Percentiles rank a stretch among this genome's conserved stretches.
These are phyloP conservation scores for Terfezia boudieri DNA, from an alignment of 495 filamentous ascomycete species.

Conservation along the genomic window DNA sequence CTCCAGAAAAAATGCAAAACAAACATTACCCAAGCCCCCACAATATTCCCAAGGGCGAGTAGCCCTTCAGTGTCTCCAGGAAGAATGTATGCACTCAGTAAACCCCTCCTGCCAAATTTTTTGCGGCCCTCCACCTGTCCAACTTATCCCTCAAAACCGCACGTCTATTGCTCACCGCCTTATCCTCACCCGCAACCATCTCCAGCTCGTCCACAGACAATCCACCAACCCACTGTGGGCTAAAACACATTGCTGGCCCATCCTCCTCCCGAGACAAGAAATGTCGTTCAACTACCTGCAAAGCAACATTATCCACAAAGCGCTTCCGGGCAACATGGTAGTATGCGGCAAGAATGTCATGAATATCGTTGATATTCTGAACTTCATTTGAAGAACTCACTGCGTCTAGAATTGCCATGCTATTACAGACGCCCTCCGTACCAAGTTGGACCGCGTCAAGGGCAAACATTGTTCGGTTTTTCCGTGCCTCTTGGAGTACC, in stretches of 20 bases:
- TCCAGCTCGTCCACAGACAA: constrained; percentile 22
- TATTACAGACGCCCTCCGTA: not conserved
- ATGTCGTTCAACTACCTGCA: constrained; percentile 22
- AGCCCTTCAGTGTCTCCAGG: no score
- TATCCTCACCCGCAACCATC: constrained; percentile 28
- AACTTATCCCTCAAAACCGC: constrained; percentile 22
- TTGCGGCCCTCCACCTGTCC: constrained; percentile 22
- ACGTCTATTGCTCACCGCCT: constrained; percentile 16
- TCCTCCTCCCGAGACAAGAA: constrained; percentile 10
- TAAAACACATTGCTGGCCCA: constrained; percentile 9
- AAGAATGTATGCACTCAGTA: not conserved
- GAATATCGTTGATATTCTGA: constrained; percentile 22
- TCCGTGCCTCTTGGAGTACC: constrained; percentile 14
- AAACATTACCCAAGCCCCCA: no score
- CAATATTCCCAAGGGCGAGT: no score
- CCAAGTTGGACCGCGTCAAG: not conserved
- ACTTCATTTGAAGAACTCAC: constrained; percentile 17
- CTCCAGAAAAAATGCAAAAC: no score
- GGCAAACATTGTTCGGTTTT: constrained; percentile 5
- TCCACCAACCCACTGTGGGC: constrained; percentile 20
- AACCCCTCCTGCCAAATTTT: constrained; percentile 12
- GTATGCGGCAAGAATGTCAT: constrained; percentile 23
- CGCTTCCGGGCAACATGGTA: constrained; percentile 24
- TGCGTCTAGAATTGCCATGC: not conserved
- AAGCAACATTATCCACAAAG: constrained; percentile 24